Evolutionary conservation across 2,329 filamentous ascomycete genomes (phyloP).

Genomic region (Arthroderma uncinatum): DNA sequence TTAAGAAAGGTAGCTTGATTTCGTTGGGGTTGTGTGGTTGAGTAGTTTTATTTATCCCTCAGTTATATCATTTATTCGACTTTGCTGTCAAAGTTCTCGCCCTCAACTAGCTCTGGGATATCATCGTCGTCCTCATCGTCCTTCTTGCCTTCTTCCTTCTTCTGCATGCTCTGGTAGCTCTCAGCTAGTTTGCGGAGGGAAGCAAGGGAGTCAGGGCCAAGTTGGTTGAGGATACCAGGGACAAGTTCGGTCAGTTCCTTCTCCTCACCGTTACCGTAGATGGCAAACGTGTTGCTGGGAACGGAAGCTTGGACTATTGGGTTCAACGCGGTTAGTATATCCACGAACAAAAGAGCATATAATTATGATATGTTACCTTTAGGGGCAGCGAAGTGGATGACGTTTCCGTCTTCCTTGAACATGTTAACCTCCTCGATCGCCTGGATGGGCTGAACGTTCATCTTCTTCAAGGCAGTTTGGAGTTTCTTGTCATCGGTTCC

Average conservation of each 20-base stretch:
- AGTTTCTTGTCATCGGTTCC: conserved; percentile 99
- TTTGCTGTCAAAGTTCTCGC: conserved; percentile 97
- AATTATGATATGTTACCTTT: conserved; percentile 63
- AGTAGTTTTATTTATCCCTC: neutral
- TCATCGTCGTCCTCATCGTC: conserved; percentile 62
- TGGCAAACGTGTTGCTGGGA: conserved; percentile 97
- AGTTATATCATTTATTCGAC: conserved; percentile 56
- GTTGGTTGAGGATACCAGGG: conserved; percentile 98
- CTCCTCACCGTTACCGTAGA: conserved; percentile 97
- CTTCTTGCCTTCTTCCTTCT: conserved; percentile 70
- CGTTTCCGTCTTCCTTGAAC: conserved; percentile 99
- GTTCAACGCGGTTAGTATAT: conserved; percentile 6
- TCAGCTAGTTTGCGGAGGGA: conserved; percentile 97
- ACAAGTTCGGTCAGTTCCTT: conserved; percentile 99
- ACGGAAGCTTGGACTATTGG: conserved; percentile 83
- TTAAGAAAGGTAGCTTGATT: neutral
- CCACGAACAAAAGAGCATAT: neutral
- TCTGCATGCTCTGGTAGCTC: conserved; percentile 99
- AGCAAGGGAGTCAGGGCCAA: conserved; percentile 93
- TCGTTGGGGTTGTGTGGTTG: neutral
- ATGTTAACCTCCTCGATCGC: conserved; percentile 99
- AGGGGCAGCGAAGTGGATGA: conserved; percentile 96
- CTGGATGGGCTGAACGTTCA: conserved; percentile 99
- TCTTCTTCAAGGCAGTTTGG: conserved; percentile 93
- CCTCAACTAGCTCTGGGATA: conserved; percentile 92